Conservation (phyloP, 1,139 yeast species). For the Lodderomyces orthopsilosis region DNA sequence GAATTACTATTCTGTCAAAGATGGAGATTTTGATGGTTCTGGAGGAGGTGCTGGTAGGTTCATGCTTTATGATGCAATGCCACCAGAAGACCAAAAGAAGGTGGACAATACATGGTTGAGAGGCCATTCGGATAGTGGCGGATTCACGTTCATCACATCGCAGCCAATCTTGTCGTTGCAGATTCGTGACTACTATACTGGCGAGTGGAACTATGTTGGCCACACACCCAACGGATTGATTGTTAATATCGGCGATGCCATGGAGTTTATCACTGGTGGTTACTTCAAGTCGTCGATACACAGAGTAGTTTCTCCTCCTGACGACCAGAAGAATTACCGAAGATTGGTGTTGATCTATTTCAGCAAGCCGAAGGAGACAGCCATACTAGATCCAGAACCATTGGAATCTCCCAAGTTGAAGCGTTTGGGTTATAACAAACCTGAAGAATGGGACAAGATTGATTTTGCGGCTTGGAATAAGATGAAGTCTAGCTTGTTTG, state of each 20-base stretch:
- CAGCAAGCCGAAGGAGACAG: conserved; percentile 20
- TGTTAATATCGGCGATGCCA: conserved; percentile 49
- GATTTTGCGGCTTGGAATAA: conserved; percentile 36
- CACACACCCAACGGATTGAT: conserved; percentile 45
- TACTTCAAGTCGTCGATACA: conserved; percentile 48
- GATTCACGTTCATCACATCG: conserved; percentile 43
- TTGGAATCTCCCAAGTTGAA: conserved; percentile 35
- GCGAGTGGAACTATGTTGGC: conserved; percentile 48
- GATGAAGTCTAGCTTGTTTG: conserved; percentile 40
- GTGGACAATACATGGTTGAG: conserved; percentile 44
- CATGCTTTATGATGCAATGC: conserved; percentile 24
- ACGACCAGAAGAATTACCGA: conserved; percentile 34
- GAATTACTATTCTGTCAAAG: conserved; percentile 26
- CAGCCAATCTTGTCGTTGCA: conserved; percentile 51
- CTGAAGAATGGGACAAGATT: conserved; percentile 37
- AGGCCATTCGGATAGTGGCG: conserved; percentile 51
- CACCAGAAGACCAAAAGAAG: conserved; percentile 22
- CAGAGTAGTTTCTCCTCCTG: conserved; percentile 46
- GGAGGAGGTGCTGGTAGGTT: conserved; percentile 35
- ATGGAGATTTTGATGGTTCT: conserved; percentile 23
- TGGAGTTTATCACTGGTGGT: conserved; percentile 50
- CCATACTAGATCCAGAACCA: conserved; percentile 39
- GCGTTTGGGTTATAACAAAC: conserved; percentile 29
- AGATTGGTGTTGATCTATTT: conserved; percentile 47
- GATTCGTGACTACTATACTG: conserved; percentile 44